phyloP scores from a whole-genome alignment of 179 eudicot genomes.

The Vitellaria paradoxa region DNA sequence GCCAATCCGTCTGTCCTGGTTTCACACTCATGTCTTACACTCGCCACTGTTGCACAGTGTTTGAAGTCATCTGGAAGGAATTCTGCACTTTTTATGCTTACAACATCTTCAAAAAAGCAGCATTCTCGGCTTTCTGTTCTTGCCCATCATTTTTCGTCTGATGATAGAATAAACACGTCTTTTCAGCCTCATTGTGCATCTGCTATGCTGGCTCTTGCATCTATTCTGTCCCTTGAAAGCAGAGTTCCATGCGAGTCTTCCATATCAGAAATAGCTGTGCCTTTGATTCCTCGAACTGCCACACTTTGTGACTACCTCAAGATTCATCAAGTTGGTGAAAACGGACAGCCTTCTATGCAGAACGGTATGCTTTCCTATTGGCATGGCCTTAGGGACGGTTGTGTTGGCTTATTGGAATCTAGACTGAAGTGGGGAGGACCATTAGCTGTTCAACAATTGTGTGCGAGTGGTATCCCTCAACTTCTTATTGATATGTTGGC shows the following conservation, averaged over 20 bases:
- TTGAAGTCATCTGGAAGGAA: slow-evolving; percentile 84
- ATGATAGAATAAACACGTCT: slow-evolving; percentile 55
- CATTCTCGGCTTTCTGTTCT: slow-evolving; percentile 78
- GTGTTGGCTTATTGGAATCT: slow-evolving; percentile 77
- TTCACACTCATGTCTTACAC: slow-evolving; percentile 62
- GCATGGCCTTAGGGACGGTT: slow-evolving; percentile 94
- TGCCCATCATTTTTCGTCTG: slow-evolving; percentile 71
- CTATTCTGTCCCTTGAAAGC: slow-evolving; percentile 73
- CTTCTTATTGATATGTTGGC: slow-evolving; percentile 68
- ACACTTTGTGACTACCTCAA: slow-evolving; percentile 79
- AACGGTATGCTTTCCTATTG: slow-evolving; percentile 68
- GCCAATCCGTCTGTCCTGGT: slow-evolving; percentile 55
- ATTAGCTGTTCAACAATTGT: slow-evolving; percentile 79
- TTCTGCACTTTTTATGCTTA: slow-evolving; percentile 73
- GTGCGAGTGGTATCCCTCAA: slow-evolving; percentile 98
- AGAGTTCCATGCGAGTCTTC: slow-evolving; percentile 51
- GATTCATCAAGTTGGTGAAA: slow-evolving; percentile 35
- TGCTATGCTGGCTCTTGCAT: slow-evolving; percentile 91
- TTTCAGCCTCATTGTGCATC: slow-evolving; percentile 66
- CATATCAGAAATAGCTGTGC: slow-evolving; percentile 67
- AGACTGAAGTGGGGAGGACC: slow-evolving; percentile 92
- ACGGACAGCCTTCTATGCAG: slow-evolving; percentile 23
- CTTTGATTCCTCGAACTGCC: slow-evolving; percentile 79
- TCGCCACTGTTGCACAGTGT: slow-evolving; percentile 81
- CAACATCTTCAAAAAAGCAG: slow-evolving; percentile 77